A percentile compares a stretch with the other conserved stretches of the same genome.
phyloP scores from a whole-genome alignment of 202 grass and related monocot genomes.

The Panicum virgatum region DNA sequence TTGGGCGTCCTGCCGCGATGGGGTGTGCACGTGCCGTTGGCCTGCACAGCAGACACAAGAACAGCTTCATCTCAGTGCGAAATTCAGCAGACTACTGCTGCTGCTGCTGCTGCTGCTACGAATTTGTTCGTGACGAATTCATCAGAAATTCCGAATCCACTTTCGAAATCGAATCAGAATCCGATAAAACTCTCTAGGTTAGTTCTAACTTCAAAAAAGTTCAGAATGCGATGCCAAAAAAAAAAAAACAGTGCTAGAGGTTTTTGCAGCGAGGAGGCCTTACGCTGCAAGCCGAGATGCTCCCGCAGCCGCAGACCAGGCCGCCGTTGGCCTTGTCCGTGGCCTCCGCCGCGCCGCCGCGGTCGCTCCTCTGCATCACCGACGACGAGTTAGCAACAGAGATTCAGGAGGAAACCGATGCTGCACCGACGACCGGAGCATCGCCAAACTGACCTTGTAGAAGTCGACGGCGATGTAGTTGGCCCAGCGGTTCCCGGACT shows the following conservation, averaged over 20 bases:
- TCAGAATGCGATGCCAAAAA: no score
- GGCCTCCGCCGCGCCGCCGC: constrained; percentile 61
- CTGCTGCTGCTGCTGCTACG: background rate
- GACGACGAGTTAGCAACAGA: background rate
- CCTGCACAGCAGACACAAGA: background rate
- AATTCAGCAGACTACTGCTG: background rate
- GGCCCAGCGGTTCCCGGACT: constrained; percentile 58
- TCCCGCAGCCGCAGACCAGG: constrained; percentile 66
- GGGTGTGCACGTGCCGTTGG: constrained; percentile 42
- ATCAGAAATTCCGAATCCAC: background rate
- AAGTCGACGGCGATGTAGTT: constrained; percentile 94
- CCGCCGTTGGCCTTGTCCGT: constrained; percentile 72
- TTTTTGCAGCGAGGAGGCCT: background rate
- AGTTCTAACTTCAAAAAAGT: no score
- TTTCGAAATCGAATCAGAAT: background rate
- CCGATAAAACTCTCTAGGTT: no score
- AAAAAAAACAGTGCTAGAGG: no score
- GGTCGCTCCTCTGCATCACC: constrained; percentile 63
- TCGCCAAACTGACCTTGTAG: constrained; percentile 54
- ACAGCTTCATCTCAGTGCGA: background rate
- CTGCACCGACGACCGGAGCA: no score
- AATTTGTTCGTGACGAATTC: background rate
- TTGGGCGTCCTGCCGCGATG: constrained; percentile 33
- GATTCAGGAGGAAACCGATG: background rate
- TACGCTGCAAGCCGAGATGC: constrained; percentile 69